phyloP scores from a whole-genome alignment of 768 basidiomycete species.

The Dentipellis fragilis region DNA sequence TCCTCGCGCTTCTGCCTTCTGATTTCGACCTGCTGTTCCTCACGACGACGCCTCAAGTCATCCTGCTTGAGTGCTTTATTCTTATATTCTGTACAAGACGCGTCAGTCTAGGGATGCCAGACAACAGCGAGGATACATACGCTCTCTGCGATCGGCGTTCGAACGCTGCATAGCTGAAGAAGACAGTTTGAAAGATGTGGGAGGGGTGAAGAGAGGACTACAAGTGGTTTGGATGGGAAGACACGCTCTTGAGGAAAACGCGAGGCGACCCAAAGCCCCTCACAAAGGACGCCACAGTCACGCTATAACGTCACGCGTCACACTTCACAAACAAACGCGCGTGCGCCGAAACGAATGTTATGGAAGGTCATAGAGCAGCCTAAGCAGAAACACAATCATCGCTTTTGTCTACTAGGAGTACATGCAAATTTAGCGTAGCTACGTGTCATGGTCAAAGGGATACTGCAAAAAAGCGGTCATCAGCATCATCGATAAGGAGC shows the following conservation, averaged over 20 bases:
- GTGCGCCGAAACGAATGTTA: background rate
- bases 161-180: conserved; percentile 9
- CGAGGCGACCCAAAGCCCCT: conserved; percentile 2
- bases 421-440: conserved; percentile 1
- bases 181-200: background rate
- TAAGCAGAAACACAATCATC: no score
- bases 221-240: background rate
- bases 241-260: conserved; percentile 7
- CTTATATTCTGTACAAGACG: conserved; percentile 63
- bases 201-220: background rate
- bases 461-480: conserved; percentile 37
- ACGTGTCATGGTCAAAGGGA: conserved; percentile 63
- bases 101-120: conserved; percentile 24
- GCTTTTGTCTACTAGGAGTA: background rate
- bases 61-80: conserved; percentile 85
- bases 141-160: conserved; percentile 12
- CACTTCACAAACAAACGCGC: conserved; percentile 8
- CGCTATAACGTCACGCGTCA: background rate
- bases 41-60: conserved; percentile 90
- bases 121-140: conserved; percentile 3
- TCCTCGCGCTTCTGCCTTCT: conserved; percentile 97
- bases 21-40: conserved; percentile 99
- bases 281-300: conserved; percentile 4
- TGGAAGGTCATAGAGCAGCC: background rate
- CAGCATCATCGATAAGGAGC: conserved; percentile 13